Percentiles rank a stretch among this genome's conserved stretches.
These are phyloP conservation scores for Stylonectria norvegica DNA, from an alignment of 2,329 filamentous ascomycete genomes.

Conservation along the genomic window DNA sequence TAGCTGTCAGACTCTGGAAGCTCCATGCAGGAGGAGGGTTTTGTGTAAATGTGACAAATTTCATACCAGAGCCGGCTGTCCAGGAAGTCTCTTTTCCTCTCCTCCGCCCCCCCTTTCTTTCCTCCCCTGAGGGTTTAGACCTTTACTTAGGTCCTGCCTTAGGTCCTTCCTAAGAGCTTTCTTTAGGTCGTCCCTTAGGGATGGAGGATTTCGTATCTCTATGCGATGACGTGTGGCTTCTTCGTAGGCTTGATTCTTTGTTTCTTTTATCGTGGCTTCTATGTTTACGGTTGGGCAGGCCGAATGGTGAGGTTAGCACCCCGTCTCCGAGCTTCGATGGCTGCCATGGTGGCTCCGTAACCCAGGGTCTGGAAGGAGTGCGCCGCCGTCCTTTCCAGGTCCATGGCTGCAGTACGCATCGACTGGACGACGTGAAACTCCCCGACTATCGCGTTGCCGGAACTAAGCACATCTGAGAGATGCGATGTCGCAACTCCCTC, in stretches of 20 bases:
- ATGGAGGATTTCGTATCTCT: no score
- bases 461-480: slow-evolving; percentile 48
- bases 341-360: slow-evolving; percentile 53
- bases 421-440: slow-evolving; percentile 53
- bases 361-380: slow-evolving; percentile 53
- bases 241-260: slow-evolving; percentile 3
- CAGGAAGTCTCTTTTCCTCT: no score
- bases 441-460: slow-evolving; percentile 52
- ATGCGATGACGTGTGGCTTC: no score
- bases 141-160: no score
- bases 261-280: slow-evolving; percentile 10
- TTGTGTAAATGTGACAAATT: no score
- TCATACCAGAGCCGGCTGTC: no score
- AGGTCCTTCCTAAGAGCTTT: no score
- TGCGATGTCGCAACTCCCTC: slow-evolving; percentile 36
- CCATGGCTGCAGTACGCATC: slow-evolving; percentile 45
- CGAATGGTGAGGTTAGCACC: slow-evolving; percentile 23
- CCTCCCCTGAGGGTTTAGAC: no score
- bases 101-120: no score
- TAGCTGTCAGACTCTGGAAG: no score
- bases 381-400: slow-evolving; percentile 46
- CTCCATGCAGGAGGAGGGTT: no score
- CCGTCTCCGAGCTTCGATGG: slow-evolving; percentile 44
- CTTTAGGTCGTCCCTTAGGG: no score
- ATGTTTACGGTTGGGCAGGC: slow-evolving; percentile 19